Base-by-base conservation (phyloP, 2,329 filamentous ascomycete genomes). In the Fusarium cyanostomum region DNA sequence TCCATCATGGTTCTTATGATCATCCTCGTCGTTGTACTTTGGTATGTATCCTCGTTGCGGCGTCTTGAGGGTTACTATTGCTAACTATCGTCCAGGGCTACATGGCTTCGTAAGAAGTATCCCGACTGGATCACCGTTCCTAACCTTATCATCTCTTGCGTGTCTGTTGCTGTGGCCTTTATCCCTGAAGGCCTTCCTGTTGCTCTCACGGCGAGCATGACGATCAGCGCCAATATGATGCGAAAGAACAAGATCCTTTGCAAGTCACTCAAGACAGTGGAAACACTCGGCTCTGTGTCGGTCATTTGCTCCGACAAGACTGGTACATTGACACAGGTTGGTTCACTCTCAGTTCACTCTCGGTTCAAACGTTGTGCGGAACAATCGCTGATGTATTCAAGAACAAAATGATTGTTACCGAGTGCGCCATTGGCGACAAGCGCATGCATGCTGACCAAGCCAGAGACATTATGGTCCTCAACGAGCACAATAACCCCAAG, bases 271-370 rank as follows among this genome's bases (percentile, higher is more conserved):
- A 91, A 91, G 76, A 92, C 90, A 0, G 89, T 92, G 0, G 90
- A 92, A 75, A 92, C 90, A 0, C 81, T 92, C 1, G 90, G 90
- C 1, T 83, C 87, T 0, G 89, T 92, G 1, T 90, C 88, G 1
- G 85, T 91, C 8, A 88, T 93, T 35, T 92, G 90, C 72, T 91
- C 89, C 0, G 90, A 92, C 73, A 92, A 92, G 78, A 92, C 90
- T 0, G 90, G 90, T 4, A 91, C 88, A 0, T 77, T 91, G 53
- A 91, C 88, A 11, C 75, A 79, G 79, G 84, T 74, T 73, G 66
- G 75, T 67, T 51, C 7, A 39, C 42, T 18, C 31, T 12, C 15
- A 66, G 75, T 62, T 43, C 7, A 24, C 26, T 26, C 12, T 2
- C 15, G 9, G 4, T 27, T 42, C 10, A 39, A 33, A 24, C 10